phyloP scores from a whole-genome alignment of 2,329 filamentous ascomycete species.

The Amauroascus verrucosus region DNA sequence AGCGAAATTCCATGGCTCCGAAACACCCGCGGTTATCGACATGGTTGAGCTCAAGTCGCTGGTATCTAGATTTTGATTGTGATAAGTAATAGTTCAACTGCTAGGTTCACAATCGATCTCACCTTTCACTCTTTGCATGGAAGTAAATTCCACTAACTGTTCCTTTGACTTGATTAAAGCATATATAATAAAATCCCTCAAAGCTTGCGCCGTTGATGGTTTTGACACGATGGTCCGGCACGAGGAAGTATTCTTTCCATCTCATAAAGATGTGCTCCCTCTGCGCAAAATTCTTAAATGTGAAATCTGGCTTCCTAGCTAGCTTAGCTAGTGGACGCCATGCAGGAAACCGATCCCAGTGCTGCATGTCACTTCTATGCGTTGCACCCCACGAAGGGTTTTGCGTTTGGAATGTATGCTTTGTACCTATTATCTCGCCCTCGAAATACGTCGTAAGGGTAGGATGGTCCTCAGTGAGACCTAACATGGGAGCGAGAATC shows the following conservation, averaged over 20 bases:
- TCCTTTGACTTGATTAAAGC: constrained; percentile 85
- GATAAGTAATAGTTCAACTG: neutral
- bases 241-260: constrained; percentile 97
- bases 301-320: constrained; percentile 49
- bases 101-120: constrained; percentile 31
- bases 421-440: constrained; percentile 91
- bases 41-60: constrained; percentile 84
- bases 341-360: constrained; percentile 83
- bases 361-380: constrained; percentile 80
- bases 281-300: constrained; percentile 60
- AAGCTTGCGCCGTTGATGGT: constrained; percentile 93
- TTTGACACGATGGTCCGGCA: constrained; percentile 83
- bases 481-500: constrained; percentile 39
- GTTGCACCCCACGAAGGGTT: constrained; percentile 86
- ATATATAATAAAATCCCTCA: constrained; percentile 98
- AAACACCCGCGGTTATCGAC: constrained; percentile 76
- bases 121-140: constrained; percentile 97
- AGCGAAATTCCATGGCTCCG: constrained; percentile 79
- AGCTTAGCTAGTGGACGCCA: constrained; percentile 67
- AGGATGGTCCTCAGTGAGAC: constrained; percentile 87
- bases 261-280: constrained; percentile 93
- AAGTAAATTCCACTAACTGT: constrained; percentile 92
- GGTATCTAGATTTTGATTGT: constrained; percentile 51
- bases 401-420: constrained; percentile 86
- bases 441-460: constrained; percentile 98